Conservation (phyloP, 768 basidiomycete species). For the Russula sp. region DNA sequence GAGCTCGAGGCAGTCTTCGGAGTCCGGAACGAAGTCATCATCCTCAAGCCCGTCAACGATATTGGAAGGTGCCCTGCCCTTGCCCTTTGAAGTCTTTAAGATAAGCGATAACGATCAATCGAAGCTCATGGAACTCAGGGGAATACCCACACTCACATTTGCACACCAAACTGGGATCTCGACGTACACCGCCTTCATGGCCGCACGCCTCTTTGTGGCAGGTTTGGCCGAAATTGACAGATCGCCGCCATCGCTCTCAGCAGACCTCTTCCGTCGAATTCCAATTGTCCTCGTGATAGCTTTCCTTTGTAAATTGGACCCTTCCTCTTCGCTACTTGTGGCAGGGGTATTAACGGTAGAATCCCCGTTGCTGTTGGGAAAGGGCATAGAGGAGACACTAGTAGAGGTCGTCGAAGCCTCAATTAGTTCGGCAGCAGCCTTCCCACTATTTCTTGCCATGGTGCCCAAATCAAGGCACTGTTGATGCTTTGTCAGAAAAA, state of each 20-base stretch:
- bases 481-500: background rate
- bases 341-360: slow-evolving; percentile 12
- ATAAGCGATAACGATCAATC: slow-evolving; percentile 15
- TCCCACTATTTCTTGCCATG: slow-evolving; percentile 5
- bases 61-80: slow-evolving; percentile 10
- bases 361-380: slow-evolving; percentile 16
- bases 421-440: background rate
- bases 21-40: slow-evolving; percentile 40
- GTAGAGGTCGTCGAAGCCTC: slow-evolving; percentile 13
- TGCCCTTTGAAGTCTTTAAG: slow-evolving; percentile 12
- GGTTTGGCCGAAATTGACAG: slow-evolving; percentile 27
- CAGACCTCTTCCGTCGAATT: slow-evolving; percentile 19
- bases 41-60: background rate
- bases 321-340: slow-evolving; percentile 18
- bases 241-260: slow-evolving; percentile 32
- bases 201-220: slow-evolving; percentile 22
- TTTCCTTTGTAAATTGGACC: slow-evolving; percentile 25
- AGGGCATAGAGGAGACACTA: slow-evolving; percentile 10
- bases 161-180: slow-evolving; percentile 20
- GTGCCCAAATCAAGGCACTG: background rate
- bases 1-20: slow-evolving; percentile 34
- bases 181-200: slow-evolving; percentile 20
- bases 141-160: slow-evolving; percentile 19
- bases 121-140: background rate
- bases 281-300: slow-evolving; percentile 14